Evolutionary conservation across 2,329 filamentous ascomycete genomes (phyloP), one percentile per base, ranked within the genome.

Genomic region (Colletotrichum paranaense): DNA sequence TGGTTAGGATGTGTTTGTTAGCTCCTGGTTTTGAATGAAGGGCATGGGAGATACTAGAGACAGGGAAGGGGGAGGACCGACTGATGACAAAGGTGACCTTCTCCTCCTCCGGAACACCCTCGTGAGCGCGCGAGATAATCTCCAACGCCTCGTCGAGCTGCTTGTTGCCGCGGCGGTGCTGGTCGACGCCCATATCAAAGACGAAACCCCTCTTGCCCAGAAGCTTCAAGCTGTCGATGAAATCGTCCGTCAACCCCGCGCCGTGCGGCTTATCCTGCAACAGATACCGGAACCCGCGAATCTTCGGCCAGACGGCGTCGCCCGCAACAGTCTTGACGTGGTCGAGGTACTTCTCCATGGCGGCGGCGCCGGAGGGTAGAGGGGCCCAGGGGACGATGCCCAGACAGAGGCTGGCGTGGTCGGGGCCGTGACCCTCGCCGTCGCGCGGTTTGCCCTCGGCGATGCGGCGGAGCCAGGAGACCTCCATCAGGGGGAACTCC

Each of bases 361-460:
- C 87, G 6, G 81, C 85, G 0, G 88, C 80, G 0, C 93, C 91
- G 55, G 91, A 90, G 11, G 93, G 89, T 62, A 98, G 80, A 0
- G 95, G 95, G n/a, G 95, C 95, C 94, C 94, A 98, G 1, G 94
- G 91, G 4, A 98, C 88, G 75, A 95, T 90, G 0, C 89, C 95
- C 2, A 92, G 84, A 77, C 94, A 91, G 24, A 92, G 83, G 28
- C 84, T 80, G 16, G 86, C 86, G 66, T 92, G 88, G 3, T 81
- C 80, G 52, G 83, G 73, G 1, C 79, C 79, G 81, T 93, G 90
- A 42, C 91, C 92, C 78, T 93, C 89, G 32, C 88, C 88, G 1
- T 86, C 80, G 32, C 84, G 79, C 0, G 91, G 89, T 69, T 84
- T 80, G 14, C 92, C 92, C 49, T 90, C 86, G 4, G 91, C 89